These are phyloP conservation scores for Yamadazyma nakazawae DNA, from an alignment of 805 yeast species.

Conservation along the genomic window DNA sequence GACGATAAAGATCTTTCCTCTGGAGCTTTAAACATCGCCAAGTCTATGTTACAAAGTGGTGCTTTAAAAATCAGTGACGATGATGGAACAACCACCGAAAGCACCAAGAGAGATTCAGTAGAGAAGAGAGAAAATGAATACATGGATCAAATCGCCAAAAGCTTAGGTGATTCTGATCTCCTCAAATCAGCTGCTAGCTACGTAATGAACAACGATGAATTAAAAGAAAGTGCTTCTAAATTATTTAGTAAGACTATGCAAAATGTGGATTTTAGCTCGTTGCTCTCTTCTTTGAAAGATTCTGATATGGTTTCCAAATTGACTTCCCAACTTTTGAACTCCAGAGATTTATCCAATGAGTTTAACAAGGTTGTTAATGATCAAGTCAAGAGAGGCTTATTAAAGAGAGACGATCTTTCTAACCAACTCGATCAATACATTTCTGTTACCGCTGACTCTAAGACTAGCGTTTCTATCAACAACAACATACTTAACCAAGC, in stretches of 20 bases:
- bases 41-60: slow-evolving; percentile 15
- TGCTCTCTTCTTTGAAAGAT: slow-evolving; percentile 23
- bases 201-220: slow-evolving; percentile 20
- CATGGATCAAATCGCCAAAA: slow-evolving; percentile 18
- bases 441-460: slow-evolving; percentile 1
- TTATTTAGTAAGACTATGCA: slow-evolving; percentile 21
- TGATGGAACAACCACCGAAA: slow-evolving; percentile 1
- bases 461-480: background rate
- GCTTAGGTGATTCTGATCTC: slow-evolving; percentile 22
- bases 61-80: slow-evolving; percentile 4
- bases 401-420: slow-evolving; percentile 9
- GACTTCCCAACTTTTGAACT: slow-evolving; percentile 9
- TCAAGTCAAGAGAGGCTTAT: slow-evolving; percentile 14
- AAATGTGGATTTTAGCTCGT: slow-evolving; percentile 19
- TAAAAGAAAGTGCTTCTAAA: slow-evolving; percentile 18
- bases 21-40: slow-evolving; percentile 16
- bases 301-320: slow-evolving; percentile 21
- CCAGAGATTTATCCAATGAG: slow-evolving; percentile 15
- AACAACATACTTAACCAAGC: background rate
- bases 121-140: slow-evolving; percentile 16
- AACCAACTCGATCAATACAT: background rate
- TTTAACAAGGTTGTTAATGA: slow-evolving; percentile 14
- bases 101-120: slow-evolving; percentile 11
- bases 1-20: slow-evolving; percentile 16
- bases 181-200: slow-evolving; percentile 20